Evolutionary conservation across 1,139 yeast genomes (phyloP), one percentile per base, ranked within the genome.

Genomic region (Debaryomyces subglobosus): DNA sequence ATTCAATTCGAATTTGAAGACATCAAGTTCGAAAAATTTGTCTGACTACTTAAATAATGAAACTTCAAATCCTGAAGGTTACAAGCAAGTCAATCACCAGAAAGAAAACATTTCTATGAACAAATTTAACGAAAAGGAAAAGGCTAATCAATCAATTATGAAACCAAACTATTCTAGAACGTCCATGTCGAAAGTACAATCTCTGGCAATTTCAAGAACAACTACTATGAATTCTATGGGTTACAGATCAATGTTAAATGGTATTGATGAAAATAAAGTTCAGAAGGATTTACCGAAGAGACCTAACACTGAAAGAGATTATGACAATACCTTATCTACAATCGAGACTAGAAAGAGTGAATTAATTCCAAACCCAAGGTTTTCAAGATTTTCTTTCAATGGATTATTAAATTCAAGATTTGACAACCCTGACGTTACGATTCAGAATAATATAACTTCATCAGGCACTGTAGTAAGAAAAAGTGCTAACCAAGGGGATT

Each of bases 21-120:
- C 80, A 25, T 73, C 80, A 4, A 73, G 79, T 45, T 76, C 81
- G 2, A 75, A 69, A 52, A 66, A 73, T 50, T 72, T 79, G 40
- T 64, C 79, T 3, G 62, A 68, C 30, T 65, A 70, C 50, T 61
- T 71, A 40, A 25, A 39, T 16, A 45, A 49, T 36, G 53, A 48
- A 27, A 40, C 39, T 29, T 52, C 36, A 15, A 33, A 52, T 6
- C 46, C 48, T 36, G 47, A 42, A 8, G 43, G 37, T 21, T 39
- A 41, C 16, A 54, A 52, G 33, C 51, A 51, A 8, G 52, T 45
- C 8, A 27, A 18, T 5, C 46, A 51, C n/a, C 59, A 59, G 23
- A 62, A 61, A 41, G 67, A 64, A 42, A 57, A 59, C 41, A 24
- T 60, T 32, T 45, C 63, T 2, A 39, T 63, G 20, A 57, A 57